phyloP scores from a whole-genome alignment of 23 red algal species.

The Pyropia haitanensis region DNA sequence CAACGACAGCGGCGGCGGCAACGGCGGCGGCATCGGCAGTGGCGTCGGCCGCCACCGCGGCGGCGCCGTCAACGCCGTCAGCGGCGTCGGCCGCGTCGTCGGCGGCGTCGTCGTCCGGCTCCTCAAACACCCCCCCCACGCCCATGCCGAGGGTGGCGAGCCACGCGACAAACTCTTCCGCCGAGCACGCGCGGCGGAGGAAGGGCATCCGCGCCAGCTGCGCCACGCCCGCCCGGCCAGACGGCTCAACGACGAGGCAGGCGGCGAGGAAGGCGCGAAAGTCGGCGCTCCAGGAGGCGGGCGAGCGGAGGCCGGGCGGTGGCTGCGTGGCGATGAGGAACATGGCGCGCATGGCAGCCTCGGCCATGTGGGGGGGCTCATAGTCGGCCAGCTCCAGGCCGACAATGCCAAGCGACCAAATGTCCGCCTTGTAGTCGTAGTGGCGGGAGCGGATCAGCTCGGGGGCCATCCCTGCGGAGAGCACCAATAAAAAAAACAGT shows the following conservation, averaged over 20 bases:
- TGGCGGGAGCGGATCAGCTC: constrained; percentile 77
- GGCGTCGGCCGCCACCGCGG: too few relatives aligned
- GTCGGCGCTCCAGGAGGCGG: constrained; percentile 39
- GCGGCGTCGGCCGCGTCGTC: too few relatives aligned
- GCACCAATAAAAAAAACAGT: background rate
- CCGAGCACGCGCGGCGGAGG: constrained; percentile 1
- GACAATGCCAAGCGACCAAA: constrained; percentile 92
- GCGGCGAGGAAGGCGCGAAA: constrained; percentile 75
- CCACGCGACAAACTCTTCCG: too few relatives aligned
- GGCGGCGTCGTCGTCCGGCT: too few relatives aligned
- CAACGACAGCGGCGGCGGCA: too few relatives aligned
- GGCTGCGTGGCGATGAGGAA: constrained; percentile 82
- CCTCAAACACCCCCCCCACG: too few relatives aligned
- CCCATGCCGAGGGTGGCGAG: too few relatives aligned
- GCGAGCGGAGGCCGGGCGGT: constrained; percentile 50
- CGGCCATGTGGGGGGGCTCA: constrained; percentile 73
- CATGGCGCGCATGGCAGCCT: constrained; percentile 86
- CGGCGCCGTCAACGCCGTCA: too few relatives aligned
- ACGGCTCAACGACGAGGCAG: constrained; percentile 72
- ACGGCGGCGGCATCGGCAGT: too few relatives aligned
- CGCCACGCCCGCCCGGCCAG: constrained; percentile 42
- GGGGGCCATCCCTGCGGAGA: constrained; percentile 76
- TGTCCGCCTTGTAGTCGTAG: constrained; percentile 95
- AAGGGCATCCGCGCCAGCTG: constrained; percentile 78
- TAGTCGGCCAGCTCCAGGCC: constrained; percentile 87